A percentile compares a stretch with the other conserved stretches of the same genome.
Conservation (phyloP, 2,329 filamentous ascomycete species). For the Diplodia sapinea region DNA sequence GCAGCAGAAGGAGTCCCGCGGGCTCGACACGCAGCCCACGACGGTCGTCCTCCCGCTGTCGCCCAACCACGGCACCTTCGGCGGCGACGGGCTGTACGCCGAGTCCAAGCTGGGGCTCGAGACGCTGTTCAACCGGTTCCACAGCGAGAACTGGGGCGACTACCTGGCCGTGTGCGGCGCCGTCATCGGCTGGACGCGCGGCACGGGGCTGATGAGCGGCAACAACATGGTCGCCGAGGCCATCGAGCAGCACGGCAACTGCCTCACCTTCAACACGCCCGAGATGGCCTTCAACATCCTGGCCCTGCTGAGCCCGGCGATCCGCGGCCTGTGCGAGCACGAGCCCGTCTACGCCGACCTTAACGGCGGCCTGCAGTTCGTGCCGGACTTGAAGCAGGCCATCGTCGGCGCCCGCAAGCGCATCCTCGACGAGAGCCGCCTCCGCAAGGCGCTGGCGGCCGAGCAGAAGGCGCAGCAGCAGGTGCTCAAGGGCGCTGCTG, state of each 20-base stretch:
- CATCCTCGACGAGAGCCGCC: constrained; percentile 30
- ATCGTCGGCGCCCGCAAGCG: background rate
- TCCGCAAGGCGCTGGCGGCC: constrained; percentile 15
- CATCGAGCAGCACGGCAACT: constrained; percentile 43
- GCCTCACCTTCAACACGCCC: constrained; percentile 48
- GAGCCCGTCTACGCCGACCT: constrained; percentile 49
- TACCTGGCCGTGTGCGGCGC: constrained; percentile 51
- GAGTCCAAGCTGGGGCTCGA: constrained; percentile 54
- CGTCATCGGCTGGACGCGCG: constrained; percentile 55
- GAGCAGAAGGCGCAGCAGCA: no score
- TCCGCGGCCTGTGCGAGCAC: constrained; percentile 42
- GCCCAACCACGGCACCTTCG: constrained; percentile 54
- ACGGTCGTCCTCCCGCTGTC: constrained; percentile 51
- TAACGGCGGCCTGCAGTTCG: constrained; percentile 44
- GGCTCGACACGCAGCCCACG: constrained; percentile 33
- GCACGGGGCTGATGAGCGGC: constrained; percentile 52
- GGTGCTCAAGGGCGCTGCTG: no score
- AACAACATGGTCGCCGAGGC: constrained; percentile 51
- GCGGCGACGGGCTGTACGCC: constrained; percentile 53
- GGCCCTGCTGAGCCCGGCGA: constrained; percentile 41
- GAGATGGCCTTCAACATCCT: constrained; percentile 54
- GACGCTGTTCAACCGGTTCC: constrained; percentile 44
- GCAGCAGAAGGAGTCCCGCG: constrained; percentile 39
- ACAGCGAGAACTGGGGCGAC: constrained; percentile 47
- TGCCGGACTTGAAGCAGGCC: constrained; percentile 33